A percentile compares a stretch with the other conserved stretches of the same genome.
Conservation (phyloP, 345 rosid species). For the Hevea brasiliensis region DNA sequence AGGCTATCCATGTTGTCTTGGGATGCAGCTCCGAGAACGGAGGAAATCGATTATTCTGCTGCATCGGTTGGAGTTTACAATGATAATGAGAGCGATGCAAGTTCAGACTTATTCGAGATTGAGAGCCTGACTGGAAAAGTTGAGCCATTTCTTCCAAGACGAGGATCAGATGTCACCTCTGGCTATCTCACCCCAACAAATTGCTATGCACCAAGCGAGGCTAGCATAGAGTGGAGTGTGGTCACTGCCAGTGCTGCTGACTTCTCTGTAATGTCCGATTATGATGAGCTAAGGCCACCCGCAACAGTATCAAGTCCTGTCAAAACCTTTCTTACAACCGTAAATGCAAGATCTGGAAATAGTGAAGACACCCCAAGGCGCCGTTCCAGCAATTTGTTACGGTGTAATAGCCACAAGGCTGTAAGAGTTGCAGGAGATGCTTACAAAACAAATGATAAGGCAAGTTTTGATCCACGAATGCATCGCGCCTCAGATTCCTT, state of each 20-base stretch:
- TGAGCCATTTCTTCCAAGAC: conserved; percentile 54
- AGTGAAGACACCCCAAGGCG: conserved; percentile 36
- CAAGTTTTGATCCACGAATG: conserved; percentile 29
- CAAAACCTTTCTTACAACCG: conserved; percentile 25
- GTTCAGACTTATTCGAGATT: conserved; percentile 89
- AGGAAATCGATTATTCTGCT: conserved; percentile 31
- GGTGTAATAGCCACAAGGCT: conserved; percentile 75
- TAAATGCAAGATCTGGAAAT: conserved; percentile 24
- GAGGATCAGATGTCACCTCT: conserved; percentile 53
- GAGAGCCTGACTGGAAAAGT: conserved; percentile 70
- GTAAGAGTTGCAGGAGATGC: conserved; percentile 60
- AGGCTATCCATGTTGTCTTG: conserved; percentile 52
- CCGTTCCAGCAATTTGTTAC: conserved; percentile 44
- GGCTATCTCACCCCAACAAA: conserved; percentile 49
- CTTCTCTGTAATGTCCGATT: conserved; percentile 61
- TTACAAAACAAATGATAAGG: conserved; percentile 35
- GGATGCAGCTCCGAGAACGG: conserved; percentile 34
- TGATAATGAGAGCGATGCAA: conserved; percentile 62
- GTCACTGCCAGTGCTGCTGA: conserved; percentile 83
- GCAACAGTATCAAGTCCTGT: conserved; percentile 28
- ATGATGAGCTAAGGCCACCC: conserved; percentile 46
- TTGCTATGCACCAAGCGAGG: conserved; percentile 83
- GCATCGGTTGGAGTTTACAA: conserved; percentile 24
- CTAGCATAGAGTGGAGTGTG: conserved; percentile 86
- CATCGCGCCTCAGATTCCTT: conserved; percentile 24